Base-by-base conservation (phyloP, 1,284 basidiomycete genomes). In the Sphagnurus paluster region DNA sequence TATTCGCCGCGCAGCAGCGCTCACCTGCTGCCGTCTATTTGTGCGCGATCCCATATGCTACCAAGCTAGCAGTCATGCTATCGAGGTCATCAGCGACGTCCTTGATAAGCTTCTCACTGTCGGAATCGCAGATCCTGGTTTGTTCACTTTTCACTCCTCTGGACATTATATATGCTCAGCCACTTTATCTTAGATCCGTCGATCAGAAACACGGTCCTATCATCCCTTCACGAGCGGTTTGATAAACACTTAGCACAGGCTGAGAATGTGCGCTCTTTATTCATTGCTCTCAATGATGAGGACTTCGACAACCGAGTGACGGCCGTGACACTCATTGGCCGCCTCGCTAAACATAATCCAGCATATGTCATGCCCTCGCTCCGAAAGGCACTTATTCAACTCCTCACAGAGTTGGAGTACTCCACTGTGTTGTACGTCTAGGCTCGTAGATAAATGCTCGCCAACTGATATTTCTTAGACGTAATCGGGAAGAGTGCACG, bases 351-450 rank as follows among this genome's bases (percentile, higher is more conserved):
- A 60, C 91, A 98, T 70, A 99, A 99, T 60, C 97, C 97, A 0
- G 97, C 97, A 28, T 98, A 98, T 70, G 95, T 99, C 25, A 98
- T 99, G 90, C 96, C 97, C 3, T 96, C 93, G 5, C 72, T 99
- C 29, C 81, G 97, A 42, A 99, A 99, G 67, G 90, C 95, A 2
- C 75, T 99, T 46, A 98, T 99, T 50, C 96, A 99, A 64, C 80
- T 99, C 6, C 76, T 99, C 44, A 99, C 97, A 0, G 97, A 99
- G 68, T 74, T 99, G 38, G 96, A 99, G 68, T 99, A 98, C 63
- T 93, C 96, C 3, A 95, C 90, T 3, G 87, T 93, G 44, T 82
- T 83, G 89, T 93, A 60, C 50, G 82, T 72, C 3, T 20, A 39
- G 17, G 37, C 42, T 38, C 25, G 4, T 16, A 14, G 17, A 11